Conservation (phyloP, 1,284 basidiomycete genomes). For the Rhodotorula sp. region DNA sequence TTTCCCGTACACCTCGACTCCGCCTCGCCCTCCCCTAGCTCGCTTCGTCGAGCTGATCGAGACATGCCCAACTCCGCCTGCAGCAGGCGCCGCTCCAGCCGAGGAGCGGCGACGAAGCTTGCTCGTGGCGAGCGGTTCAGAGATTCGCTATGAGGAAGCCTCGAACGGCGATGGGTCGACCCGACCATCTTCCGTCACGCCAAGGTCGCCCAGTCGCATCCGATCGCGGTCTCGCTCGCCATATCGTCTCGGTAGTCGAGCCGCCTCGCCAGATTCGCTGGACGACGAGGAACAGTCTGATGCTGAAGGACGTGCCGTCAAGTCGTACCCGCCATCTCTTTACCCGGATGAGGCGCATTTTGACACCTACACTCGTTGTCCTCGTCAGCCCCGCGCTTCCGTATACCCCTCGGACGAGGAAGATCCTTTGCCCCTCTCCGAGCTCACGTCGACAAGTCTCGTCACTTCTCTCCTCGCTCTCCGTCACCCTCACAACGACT, state of each 20-base stretch:
- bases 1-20: constrained; percentile 5
- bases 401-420: neutral
- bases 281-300: neutral
- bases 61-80: constrained; percentile 23
- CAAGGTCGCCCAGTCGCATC: neutral
- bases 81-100: neutral
- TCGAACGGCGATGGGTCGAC: neutral
- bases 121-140: constrained; percentile 2
- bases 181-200: neutral
- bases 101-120: constrained; percentile 5
- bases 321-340: neutral
- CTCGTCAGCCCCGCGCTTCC: neutral
- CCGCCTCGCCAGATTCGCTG: neutral
- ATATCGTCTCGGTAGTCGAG: neutral
- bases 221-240: too few relatives aligned
- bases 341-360: constrained; percentile 11
- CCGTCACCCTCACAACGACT: too few relatives aligned
- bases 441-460: neutral
- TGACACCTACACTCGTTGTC: constrained; percentile 10
- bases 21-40: neutral
- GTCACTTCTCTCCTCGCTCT: neutral
- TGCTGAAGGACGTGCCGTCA: neutral
- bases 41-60: constrained; percentile 21
- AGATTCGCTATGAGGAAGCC: neutral
- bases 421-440: neutral